Conservation (phyloP, 768 basidiomycete genomes). For the Scleroderma bovista region DNA sequence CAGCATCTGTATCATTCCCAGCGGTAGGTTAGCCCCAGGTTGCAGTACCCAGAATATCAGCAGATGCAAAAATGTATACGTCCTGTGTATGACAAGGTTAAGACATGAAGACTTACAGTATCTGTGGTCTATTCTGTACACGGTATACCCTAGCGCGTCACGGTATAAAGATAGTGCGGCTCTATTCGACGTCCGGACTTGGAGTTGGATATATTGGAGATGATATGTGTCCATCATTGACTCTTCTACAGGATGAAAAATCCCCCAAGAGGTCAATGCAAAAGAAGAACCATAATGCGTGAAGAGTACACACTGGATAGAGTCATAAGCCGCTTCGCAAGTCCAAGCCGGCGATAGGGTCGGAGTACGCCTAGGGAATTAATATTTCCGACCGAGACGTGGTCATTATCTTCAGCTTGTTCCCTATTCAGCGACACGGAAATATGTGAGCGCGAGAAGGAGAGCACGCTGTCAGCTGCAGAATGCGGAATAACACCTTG, state of each 20-base stretch:
- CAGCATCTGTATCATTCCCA: constrained; percentile 14
- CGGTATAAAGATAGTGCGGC: constrained; percentile 18
- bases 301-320: constrained; percentile 15
- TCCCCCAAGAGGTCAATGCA: neutral
- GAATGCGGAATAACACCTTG: neutral
- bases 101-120: constrained; percentile 19
- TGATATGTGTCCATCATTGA: constrained; percentile 18
- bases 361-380: constrained; percentile 25
- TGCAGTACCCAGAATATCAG: neutral
- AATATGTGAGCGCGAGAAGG: constrained; percentile 1
- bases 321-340: constrained; percentile 24
- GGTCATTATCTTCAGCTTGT: constrained; percentile 11
- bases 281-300: neutral
- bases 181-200: constrained; percentile 26
- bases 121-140: constrained; percentile 7
- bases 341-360: constrained; percentile 24
- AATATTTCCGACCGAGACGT: constrained; percentile 18
- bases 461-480: neutral
- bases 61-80: neutral
- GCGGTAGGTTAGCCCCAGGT: no score
- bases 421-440: constrained; percentile 13
- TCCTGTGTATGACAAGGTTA: neutral
- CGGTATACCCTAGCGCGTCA: constrained; percentile 19
- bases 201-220: constrained; percentile 20
- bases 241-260: constrained; percentile 14